A percentile compares a stretch with the other conserved stretches of the same genome.
These are phyloP conservation scores for Pecoramyces ruminantium DNA, from an alignment of 192 early-diverging fungal species.

Conservation along the genomic window DNA sequence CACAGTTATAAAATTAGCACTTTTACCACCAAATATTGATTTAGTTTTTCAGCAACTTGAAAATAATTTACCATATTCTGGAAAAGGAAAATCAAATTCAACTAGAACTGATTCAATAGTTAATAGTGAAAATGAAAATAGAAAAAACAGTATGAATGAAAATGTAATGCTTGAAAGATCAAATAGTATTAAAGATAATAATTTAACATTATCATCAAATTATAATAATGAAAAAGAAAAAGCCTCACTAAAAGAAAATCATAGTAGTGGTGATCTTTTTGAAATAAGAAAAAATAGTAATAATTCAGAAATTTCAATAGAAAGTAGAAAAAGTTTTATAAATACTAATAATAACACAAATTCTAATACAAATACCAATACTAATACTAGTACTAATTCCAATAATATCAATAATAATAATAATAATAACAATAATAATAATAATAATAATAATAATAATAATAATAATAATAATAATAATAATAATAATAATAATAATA, in stretches of 20 bases:
- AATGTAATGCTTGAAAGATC: background rate
- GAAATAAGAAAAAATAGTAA: background rate
- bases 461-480: too few species aligned
- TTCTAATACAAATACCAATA: too few species aligned
- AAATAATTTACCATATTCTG: slow-evolving; percentile 17
- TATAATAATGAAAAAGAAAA: background rate
- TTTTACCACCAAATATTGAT: slow-evolving; percentile 31
- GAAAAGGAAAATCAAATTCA: slow-evolving; percentile 5
- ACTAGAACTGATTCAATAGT: background rate
- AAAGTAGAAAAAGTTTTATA: background rate
- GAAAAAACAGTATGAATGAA: background rate
- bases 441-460: too few species aligned
- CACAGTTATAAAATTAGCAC: slow-evolving; percentile 27
- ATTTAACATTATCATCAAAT: background rate
- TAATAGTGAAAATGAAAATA: background rate
- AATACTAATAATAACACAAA: too few species aligned
- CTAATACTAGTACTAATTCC: background rate
- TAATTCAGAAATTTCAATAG: background rate
- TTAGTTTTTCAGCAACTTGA: slow-evolving; percentile 14
- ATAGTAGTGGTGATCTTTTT: background rate
- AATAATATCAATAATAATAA: too few species aligned
- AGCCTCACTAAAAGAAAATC: background rate
- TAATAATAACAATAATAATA: too few species aligned
- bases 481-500: too few species aligned
- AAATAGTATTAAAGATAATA: background rate